phyloP scores from a whole-genome alignment of 2,329 filamentous ascomycete genomes.

The Penicillium occitanis region DNA sequence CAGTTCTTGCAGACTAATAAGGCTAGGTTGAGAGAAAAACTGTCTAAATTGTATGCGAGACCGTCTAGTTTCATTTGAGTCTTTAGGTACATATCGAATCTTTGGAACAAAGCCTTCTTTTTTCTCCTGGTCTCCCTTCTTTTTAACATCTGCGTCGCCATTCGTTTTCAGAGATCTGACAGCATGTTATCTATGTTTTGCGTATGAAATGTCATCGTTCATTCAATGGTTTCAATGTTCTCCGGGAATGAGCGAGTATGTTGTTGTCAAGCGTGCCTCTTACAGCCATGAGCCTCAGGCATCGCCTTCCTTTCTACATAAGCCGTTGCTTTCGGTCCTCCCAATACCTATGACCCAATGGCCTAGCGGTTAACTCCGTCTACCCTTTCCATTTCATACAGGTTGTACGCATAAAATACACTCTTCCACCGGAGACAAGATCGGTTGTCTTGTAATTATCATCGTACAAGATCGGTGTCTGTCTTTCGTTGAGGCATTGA shows the following conservation, averaged over 20 bases:
- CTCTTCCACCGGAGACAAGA: neutral
- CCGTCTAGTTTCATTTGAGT: too few species aligned
- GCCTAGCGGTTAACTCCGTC: neutral
- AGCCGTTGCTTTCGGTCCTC: neutral
- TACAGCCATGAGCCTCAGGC: neutral
- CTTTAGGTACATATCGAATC: too few species aligned
- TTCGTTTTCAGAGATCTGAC: neutral
- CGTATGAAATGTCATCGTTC: neutral
- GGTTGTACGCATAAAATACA: too few species aligned
- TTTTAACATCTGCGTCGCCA: too few species aligned
- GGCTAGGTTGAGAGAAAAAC: too few species aligned
- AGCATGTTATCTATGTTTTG: neutral
- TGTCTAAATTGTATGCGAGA: too few species aligned
- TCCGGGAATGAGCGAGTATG: neutral
- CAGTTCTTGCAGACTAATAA: too few species aligned
- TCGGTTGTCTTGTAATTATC: neutral
- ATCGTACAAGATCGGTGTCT: neutral
- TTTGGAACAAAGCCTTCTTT: too few species aligned
- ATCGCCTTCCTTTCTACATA: neutral
- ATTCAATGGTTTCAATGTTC: neutral
- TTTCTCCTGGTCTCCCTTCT: too few species aligned
- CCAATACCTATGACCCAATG: neutral
- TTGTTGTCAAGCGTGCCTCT: neutral
- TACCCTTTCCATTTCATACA: neutral
- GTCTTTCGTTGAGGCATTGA: neutral